Evolutionary conservation across 352 stramenopile genomes (phyloP).

Genomic region (Globisporangium nagaii): DNA sequence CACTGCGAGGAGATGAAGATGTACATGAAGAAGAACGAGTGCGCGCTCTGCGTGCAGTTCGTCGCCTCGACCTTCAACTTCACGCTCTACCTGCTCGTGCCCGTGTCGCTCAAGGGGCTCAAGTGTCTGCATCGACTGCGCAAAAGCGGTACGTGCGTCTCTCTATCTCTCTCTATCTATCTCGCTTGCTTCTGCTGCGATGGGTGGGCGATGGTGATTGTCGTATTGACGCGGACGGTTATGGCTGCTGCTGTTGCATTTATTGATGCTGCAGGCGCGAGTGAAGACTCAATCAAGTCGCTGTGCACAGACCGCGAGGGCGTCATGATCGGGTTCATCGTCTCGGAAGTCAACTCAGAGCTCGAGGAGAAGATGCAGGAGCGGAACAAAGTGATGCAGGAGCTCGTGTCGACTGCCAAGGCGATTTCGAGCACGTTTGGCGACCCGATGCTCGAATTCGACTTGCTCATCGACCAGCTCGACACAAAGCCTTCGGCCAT

Average conservation of each 20-base stretch:
- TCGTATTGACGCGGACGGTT: background rate
- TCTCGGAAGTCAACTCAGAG: slow-evolving; percentile 83
- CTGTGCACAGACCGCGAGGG: slow-evolving; percentile 78
- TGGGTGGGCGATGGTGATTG: background rate
- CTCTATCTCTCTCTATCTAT: background rate
- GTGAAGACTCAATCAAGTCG: slow-evolving; percentile 76
- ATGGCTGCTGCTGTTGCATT: background rate
- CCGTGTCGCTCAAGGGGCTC: slow-evolving; percentile 51
- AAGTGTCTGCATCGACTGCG: slow-evolving; percentile 78
- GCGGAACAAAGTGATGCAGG: slow-evolving; percentile 75
- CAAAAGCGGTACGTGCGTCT: slow-evolving; percentile 53
- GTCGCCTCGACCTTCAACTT: slow-evolving; percentile 78
- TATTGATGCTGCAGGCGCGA: slow-evolving; percentile 43
- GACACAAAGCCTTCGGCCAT: slow-evolving; percentile 83
- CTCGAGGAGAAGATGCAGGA: slow-evolving; percentile 75
- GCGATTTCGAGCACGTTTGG: slow-evolving; percentile 72
- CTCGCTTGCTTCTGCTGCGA: background rate
- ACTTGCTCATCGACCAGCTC: slow-evolving; percentile 78
- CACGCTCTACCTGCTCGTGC: slow-evolving; percentile 78
- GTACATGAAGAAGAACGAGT: slow-evolving; percentile 87
- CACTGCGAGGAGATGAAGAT: slow-evolving; percentile 81
- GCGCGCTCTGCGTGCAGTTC: slow-evolving; percentile 79
- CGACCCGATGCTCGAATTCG: slow-evolving; percentile 84
- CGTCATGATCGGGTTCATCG: slow-evolving; percentile 84
- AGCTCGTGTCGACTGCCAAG: slow-evolving; percentile 68